These are phyloP conservation scores for Tricholoma flavovirens DNA, from an alignment of 768 basidiomycete species.

Conservation along the genomic window DNA sequence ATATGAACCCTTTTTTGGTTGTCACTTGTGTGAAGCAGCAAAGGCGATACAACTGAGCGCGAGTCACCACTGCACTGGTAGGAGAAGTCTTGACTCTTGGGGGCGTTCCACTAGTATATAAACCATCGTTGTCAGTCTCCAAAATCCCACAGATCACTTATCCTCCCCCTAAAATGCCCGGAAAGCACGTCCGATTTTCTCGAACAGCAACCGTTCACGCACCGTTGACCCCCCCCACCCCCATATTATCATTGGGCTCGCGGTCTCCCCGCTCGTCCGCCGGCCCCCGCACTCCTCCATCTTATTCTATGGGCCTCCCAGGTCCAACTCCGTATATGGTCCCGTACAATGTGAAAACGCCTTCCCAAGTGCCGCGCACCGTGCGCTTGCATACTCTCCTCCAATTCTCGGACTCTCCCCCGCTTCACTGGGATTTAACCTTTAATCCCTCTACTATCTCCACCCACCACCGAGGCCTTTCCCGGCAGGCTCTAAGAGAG, in stretches of 20 bases:
- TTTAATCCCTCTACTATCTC: slow-evolving; percentile 23
- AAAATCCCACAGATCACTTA: not conserved
- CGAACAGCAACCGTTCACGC: slow-evolving; percentile 16
- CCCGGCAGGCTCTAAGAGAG: slow-evolving; percentile 22
- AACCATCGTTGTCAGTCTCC: not conserved
- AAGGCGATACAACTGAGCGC: not conserved
- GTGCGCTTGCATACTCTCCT: slow-evolving; percentile 23
- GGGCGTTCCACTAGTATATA: not conserved
- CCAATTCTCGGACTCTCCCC: slow-evolving; percentile 14
- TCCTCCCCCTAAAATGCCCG: slow-evolving; percentile 6
- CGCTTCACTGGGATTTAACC: slow-evolving; percentile 25
- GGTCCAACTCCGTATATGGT: slow-evolving; percentile 3
- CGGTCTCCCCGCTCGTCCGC: slow-evolving; percentile 5
- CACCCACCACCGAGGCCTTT: slow-evolving; percentile 17
- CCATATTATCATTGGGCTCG: slow-evolving; percentile 1
- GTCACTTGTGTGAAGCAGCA: not conserved
- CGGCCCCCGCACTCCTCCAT: slow-evolving; percentile 5
- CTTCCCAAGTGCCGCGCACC: not conserved
- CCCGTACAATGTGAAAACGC: not conserved
- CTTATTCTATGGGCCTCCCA: slow-evolving; percentile 1
- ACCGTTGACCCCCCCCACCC: slow-evolving; percentile 7
- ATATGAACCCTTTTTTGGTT: not conserved
- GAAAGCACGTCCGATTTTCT: slow-evolving; percentile 21
- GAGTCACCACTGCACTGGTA: not conserved
- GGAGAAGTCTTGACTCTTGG: not conserved